Base-by-base conservation (phyloP, 2,329 filamentous ascomycete genomes). In the Sphaerulina musiva region DNA sequence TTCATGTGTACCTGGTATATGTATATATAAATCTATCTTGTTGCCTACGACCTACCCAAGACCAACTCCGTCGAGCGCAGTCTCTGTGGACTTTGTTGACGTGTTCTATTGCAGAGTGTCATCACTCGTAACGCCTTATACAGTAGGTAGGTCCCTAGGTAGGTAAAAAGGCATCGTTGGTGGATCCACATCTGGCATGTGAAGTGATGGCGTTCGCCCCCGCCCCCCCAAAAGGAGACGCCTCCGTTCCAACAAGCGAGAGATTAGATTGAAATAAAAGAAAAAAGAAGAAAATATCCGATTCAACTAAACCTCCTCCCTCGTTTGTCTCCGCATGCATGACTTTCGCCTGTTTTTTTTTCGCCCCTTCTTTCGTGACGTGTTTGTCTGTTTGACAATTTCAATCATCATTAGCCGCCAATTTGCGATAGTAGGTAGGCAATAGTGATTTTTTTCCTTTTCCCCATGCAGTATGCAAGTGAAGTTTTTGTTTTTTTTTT, bases 171-270 rank as follows among this genome's bases (percentile, higher is more conserved):
- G 17, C 20, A 32, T 23, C 6, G 4, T 26, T 26, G 26, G 26
- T 41, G 41, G 41, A 20, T 34, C 40, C 48, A 44, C 40, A 40
- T 44, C 29, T 32, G 48, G 14, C 14, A 17, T 17, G 14, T 17
- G 14, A 17, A 17, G n/a, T n/a, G n/a, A n/a, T n/a, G n/a, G n/a
- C n/a, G n/a, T n/a, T n/a, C n/a, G n/a, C n/a, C n/a, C n/a, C n/a
- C n/a, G n/a, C n/a, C 14, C 14, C 14, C 41, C 26, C 10, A 20
- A 8, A 23, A 45, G 34, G 40, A 44, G 53, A 55, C 55, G 41
- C 41, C n/a, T 47, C 51, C 51, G 55, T 55, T 59, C 54, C 54
- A 56, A 45, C 46, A 52, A 58, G 58, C 58, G 55, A 56, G 23
- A 46, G 38, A 17, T 17, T 17, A 17, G 14, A 17, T 17, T 17